Base-by-base conservation (phyloP, 2,329 filamentous ascomycete species). In the Apiospora kogelbergensis region DNA sequence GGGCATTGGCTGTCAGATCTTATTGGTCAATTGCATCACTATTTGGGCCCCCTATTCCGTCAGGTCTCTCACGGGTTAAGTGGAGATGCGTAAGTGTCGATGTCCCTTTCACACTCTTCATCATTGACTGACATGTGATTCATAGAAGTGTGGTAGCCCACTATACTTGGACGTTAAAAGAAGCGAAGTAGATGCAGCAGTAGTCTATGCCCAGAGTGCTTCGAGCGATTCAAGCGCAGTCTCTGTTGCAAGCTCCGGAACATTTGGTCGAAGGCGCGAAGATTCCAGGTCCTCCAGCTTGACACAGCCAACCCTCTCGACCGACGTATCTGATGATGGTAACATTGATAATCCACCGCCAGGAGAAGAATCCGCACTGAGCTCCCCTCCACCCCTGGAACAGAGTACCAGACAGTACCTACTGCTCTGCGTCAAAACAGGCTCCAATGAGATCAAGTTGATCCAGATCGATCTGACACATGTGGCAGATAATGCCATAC, bases 401-500 rank as follows among this genome's bases (percentile, higher is more conserved):
- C 46, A 64, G 1, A 71, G 70, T 2, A 71, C 69, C n/a, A 72
- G 71, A 30, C 69, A 70, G 15, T 72, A 68, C 48, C 68, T 74
- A 37, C 68, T 74, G 15, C 68, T 74, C 7, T 73, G 72, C 33
- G 72, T 73, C 30, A 74, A 73, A 22, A 73, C 72, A 0, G 53
- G 64, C 6, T 24, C 40, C 20, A 20, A 66, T 68, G n/a, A 41
- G n/a, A 69, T 72, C 22, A 46, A 63, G 65, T 30, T 73, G 6
- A 64, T 44, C 22, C 72, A 73, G 17, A 69, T 73, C 7, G 73
- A 74, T 42, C 46, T 73, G 9, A 72, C 71, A 15, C 41, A 70
- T 26, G 53, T 72, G 7, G 46, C 72, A 65, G 33, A 63, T 24
- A 40, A 63, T 15, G 53, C 26, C 6, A 37, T 40, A 0, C 53